Percentiles rank a stretch among this genome's conserved stretches.
phyloP scores from a whole-genome alignment of 192 early-diverging fungal genomes.

The Rhizophagus clarus region DNA sequence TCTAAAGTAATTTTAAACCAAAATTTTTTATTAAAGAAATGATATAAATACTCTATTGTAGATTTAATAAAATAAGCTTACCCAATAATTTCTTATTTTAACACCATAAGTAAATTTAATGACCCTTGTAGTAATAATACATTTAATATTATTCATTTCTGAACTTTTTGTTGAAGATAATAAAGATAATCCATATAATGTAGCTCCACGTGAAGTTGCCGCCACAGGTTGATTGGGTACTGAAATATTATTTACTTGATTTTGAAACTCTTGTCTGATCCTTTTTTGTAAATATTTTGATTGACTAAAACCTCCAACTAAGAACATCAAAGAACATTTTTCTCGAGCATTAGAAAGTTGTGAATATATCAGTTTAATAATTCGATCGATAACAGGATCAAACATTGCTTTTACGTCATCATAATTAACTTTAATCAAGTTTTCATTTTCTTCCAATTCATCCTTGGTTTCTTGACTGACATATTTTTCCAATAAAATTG shows the following conservation, averaged over 20 bases:
- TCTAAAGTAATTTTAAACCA: background rate
- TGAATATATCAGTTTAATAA: constrained; percentile 33
- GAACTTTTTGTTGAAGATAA: no score
- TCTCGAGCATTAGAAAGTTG: background rate
- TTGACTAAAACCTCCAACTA: constrained; percentile 45
- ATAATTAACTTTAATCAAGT: constrained; percentile 47
- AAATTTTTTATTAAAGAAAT: no score
- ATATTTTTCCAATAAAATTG: background rate
- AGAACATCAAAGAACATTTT: constrained; percentile 37
- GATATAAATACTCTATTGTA: no score
- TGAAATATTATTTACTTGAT: constrained; percentile 32
- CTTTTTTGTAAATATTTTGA: constrained; percentile 38
- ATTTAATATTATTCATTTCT: constrained; percentile 14
- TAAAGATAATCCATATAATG: background rate
- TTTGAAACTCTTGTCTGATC: constrained; percentile 40
- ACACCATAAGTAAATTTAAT: background rate
- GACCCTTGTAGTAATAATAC: background rate
- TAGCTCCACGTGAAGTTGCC: constrained; percentile 22
- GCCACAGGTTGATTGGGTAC: constrained; percentile 34
- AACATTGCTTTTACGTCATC: constrained; percentile 43
- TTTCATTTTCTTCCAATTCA: constrained; percentile 43
- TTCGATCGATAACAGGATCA: constrained; percentile 36
- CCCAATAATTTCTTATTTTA: background rate
- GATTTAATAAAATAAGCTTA: background rate
- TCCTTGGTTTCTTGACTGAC: constrained; percentile 1